phyloP scores from a whole-genome alignment of 2,329 filamentous ascomycete species.

The Epichloe typhina region DNA sequence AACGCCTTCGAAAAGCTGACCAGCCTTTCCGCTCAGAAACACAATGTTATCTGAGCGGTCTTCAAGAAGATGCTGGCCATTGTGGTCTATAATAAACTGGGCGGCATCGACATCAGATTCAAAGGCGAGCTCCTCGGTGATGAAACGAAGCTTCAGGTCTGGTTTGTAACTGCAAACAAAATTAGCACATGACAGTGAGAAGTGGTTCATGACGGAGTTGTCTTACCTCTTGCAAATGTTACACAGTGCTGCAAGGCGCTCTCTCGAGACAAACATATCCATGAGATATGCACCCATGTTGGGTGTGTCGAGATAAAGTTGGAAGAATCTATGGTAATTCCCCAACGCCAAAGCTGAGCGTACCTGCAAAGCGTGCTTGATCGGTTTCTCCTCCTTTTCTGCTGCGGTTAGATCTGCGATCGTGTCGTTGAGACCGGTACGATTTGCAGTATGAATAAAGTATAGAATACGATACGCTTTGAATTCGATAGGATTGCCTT shows the following conservation, averaged over 20 bases:
- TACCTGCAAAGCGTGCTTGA: slow-evolving; percentile 85
- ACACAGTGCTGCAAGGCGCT: slow-evolving; percentile 80
- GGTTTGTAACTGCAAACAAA: slow-evolving; percentile 66
- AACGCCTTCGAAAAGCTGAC: slow-evolving; percentile 58
- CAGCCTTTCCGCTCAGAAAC: slow-evolving; percentile 63
- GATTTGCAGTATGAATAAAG: slow-evolving; percentile 98
- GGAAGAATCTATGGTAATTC: slow-evolving; percentile 97
- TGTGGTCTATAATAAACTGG: slow-evolving; percentile 76
- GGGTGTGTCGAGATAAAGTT: slow-evolving; percentile 82
- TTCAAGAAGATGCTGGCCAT: slow-evolving; percentile 62
- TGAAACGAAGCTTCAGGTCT: slow-evolving; percentile 75
- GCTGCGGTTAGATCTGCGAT: slow-evolving; percentile 96
- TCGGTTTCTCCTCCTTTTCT: slow-evolving; percentile 76
- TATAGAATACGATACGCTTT: slow-evolving; percentile 99
- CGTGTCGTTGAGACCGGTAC: slow-evolving; percentile 93
- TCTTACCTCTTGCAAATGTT: slow-evolving; percentile 83
- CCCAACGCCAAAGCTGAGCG: slow-evolving; percentile 83
- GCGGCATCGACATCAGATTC: slow-evolving; percentile 83
- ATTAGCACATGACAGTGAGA: not conserved
- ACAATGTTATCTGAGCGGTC: slow-evolving; percentile 61
- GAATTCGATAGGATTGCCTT: slow-evolving; percentile 87
- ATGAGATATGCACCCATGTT: slow-evolving; percentile 98
- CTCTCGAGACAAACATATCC: slow-evolving; percentile 96
- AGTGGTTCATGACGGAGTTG: not conserved
- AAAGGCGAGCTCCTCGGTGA: slow-evolving; percentile 93